Evolutionary conservation across 116 monocot species (phyloP).

Genomic region (Posidonia oceanica): DNA sequence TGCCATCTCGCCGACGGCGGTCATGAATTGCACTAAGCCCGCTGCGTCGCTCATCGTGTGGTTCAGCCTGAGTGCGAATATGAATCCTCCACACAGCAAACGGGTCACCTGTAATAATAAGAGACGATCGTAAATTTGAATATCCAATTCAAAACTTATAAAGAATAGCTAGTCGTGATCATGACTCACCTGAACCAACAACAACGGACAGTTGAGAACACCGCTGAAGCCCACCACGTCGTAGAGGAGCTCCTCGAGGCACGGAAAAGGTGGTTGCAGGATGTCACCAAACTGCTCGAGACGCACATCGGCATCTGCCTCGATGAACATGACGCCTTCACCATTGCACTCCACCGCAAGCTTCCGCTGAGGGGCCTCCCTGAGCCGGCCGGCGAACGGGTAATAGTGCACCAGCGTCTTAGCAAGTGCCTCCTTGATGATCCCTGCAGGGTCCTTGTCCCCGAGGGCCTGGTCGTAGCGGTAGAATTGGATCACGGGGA

Average conservation of each 20-base stretch:
- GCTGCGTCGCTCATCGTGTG: slow-evolving; percentile 38
- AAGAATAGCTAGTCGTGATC: no score
- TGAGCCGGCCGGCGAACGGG: slow-evolving; percentile 55
- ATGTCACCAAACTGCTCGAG: slow-evolving; percentile 39
- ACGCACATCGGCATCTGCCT: slow-evolving; percentile 53
- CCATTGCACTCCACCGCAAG: slow-evolving; percentile 54
- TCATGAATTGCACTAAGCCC: slow-evolving; percentile 31
- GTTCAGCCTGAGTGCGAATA: slow-evolving; percentile 19
- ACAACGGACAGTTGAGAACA: slow-evolving; percentile 30
- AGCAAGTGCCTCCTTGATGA: slow-evolving; percentile 38
- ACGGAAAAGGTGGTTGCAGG: slow-evolving; percentile 54
- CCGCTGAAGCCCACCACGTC: slow-evolving; percentile 28
- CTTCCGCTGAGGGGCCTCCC: slow-evolving; percentile 34
- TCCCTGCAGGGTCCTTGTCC: slow-evolving; percentile 23
- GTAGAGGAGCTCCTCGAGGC: slow-evolving; percentile 44
- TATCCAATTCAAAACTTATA: no score
- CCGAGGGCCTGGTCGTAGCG: slow-evolving; percentile 8
- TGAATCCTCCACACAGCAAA: slow-evolving; percentile 43
- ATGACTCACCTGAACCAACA: slow-evolving; percentile 35
- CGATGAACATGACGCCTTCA: slow-evolving; percentile 49
- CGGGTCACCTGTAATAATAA: slow-evolving; percentile 34
- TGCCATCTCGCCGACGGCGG: slow-evolving; percentile 35
- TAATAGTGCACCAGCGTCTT: slow-evolving; percentile 46
- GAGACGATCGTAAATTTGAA: no score
- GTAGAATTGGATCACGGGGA: slow-evolving; percentile 71